A percentile compares a stretch with the other conserved stretches of the same genome.
Conservation (phyloP, 2,329 filamentous ascomycete species). For the Exophiala alcalophila region DNA sequence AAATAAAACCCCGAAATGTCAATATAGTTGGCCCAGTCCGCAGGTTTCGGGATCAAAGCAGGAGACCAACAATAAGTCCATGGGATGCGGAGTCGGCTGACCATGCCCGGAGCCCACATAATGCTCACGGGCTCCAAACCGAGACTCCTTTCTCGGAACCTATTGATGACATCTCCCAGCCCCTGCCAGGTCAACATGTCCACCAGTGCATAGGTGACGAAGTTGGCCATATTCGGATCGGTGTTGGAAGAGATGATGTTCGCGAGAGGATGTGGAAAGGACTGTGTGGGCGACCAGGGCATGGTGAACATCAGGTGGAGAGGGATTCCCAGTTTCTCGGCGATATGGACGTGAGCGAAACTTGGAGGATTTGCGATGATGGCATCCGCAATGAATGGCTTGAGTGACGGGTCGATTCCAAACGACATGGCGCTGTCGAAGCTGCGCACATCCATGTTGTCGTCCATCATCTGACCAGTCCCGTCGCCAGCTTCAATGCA, state of each 20-base stretch:
- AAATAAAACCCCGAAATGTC: conserved; percentile 76
- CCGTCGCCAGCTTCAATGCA: conserved; percentile 79
- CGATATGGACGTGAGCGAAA: conserved; percentile 76
- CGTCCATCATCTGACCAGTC: conserved; percentile 50
- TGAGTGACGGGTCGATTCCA: conserved; percentile 44
- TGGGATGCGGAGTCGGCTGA: conserved; percentile 72
- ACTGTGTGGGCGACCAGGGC: conserved; percentile 83
- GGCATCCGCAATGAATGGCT: conserved; percentile 80
- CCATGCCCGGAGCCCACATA: conserved; percentile 77
- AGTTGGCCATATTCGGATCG: conserved; percentile 74
- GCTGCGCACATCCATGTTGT: conserved; percentile 48
- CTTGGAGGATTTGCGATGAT: conserved; percentile 82
- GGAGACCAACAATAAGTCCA: conserved; percentile 93
- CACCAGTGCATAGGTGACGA: conserved; percentile 76
- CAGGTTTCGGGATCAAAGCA: conserved; percentile 72
- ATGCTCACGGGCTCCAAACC: conserved; percentile 74
- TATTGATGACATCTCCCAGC: conserved; percentile 84
- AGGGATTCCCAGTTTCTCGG: conserved; percentile 73
- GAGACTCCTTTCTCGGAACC: conserved; percentile 71
- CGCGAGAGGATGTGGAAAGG: conserved; percentile 81
- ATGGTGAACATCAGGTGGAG: conserved; percentile 92
- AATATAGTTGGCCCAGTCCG: conserved; percentile 71
- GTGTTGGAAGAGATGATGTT: conserved; percentile 75
- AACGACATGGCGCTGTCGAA: conserved; percentile 37
- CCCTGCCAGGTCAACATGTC: conserved; percentile 95